Percentiles rank a stretch among this genome's conserved stretches.
phyloP scores from a whole-genome alignment of 148 eudicot species.

The Nyssa sinensis region DNA sequence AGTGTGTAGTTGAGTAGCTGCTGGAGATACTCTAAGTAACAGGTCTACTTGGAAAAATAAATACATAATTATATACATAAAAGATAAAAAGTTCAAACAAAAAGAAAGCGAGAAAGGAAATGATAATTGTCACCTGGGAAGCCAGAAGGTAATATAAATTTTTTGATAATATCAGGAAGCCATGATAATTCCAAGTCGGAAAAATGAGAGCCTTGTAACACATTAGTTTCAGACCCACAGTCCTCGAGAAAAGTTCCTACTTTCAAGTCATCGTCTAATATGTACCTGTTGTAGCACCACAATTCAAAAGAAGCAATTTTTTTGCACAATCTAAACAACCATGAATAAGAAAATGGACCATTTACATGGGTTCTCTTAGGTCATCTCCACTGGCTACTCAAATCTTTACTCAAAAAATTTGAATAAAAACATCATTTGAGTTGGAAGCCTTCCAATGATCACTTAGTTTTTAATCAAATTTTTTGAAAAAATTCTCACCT shows the following conservation, averaged over 20 bases:
- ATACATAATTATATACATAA: neutral
- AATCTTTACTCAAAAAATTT: too few species aligned
- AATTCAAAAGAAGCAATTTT: neutral
- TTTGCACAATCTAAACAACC: neutral
- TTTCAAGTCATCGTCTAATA: conserved; percentile 36
- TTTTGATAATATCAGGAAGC: conserved; percentile 67
- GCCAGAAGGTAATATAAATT: conserved; percentile 80
- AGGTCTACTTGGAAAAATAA: neutral
- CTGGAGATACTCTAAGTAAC: too few species aligned
- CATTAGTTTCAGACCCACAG: conserved; percentile 24
- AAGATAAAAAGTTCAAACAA: neutral
- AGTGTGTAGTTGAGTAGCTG: too few species aligned
- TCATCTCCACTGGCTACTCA: too few species aligned
- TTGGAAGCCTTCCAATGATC: too few species aligned
- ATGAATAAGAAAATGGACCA: neutral
- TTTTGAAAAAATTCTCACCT: too few species aligned
- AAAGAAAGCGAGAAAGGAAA: neutral
- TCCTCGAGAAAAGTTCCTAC: conserved; percentile 42
- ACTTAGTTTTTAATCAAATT: too few species aligned
- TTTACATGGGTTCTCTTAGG: neutral
- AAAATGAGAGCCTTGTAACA: conserved; percentile 28
- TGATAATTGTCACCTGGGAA: conserved; percentile 57
- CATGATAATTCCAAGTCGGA: conserved; percentile 36
- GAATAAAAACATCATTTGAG: too few species aligned
- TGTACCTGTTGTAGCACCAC: conserved; percentile 49